phyloP scores from a whole-genome alignment of 805 yeast genomes.

The Candida ponderosae region DNA sequence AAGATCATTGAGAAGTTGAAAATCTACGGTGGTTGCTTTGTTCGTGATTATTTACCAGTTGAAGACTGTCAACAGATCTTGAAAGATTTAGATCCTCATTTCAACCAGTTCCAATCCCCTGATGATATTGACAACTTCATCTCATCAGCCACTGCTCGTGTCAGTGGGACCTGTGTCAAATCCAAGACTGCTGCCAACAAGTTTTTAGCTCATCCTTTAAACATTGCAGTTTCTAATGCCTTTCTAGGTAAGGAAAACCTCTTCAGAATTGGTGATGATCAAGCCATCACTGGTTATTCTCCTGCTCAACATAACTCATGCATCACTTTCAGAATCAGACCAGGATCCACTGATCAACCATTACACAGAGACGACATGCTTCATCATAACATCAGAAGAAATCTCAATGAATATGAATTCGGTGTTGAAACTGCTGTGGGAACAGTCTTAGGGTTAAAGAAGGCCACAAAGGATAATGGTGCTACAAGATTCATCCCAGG shows the following conservation, averaged over 20 bases:
- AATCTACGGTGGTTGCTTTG: constrained; percentile 17
- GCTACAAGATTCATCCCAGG: constrained; percentile 26
- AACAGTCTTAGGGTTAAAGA: constrained; percentile 12
- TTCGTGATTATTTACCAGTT: constrained; percentile 8
- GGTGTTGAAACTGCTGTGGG: constrained; percentile 19
- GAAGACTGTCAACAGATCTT: constrained; percentile 7
- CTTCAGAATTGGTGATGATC: constrained; percentile 16
- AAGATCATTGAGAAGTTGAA: no score
- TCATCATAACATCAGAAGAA: constrained; percentile 15
- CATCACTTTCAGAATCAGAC: constrained; percentile 18
- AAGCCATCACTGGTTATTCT: constrained; percentile 15
- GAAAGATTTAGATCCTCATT: constrained; percentile 11
- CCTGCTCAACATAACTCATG: constrained; percentile 14
- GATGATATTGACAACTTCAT: no score
- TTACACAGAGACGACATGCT: constrained; percentile 19
- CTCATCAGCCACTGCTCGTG: constrained; percentile 12
- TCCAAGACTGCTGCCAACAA: constrained; percentile 12
- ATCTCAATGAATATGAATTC: constrained; percentile 10
- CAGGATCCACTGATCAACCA: constrained; percentile 19
- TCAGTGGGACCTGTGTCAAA: constrained; percentile 12
- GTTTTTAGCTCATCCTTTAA: constrained; percentile 11
- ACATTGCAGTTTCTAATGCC: constrained; percentile 12
- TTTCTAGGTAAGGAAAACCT: constrained; percentile 14
- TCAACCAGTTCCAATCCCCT: constrained; percentile 13
- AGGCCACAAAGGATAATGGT: constrained; percentile 17